Evolutionary conservation across 1,284 basidiomycete genomes (phyloP), one percentile per base, ranked within the genome.

Genomic region (Tetrapyrgos nigripes): DNA sequence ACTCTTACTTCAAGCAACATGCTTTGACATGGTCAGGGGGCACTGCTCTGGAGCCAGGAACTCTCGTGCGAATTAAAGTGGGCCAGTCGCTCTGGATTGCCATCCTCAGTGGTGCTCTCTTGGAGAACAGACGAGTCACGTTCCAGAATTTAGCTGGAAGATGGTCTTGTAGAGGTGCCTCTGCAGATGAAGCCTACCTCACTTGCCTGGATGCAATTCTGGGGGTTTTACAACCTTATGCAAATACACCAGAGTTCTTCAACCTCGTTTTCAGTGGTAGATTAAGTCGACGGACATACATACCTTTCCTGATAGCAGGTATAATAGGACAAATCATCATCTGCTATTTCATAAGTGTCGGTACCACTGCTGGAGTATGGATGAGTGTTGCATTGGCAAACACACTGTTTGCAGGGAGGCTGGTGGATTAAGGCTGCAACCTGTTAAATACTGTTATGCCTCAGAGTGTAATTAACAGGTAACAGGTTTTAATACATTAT

Each of bases 11-110:
- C 40, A 69, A 69, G 43, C 53, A 48, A 10, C 14, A 35, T 19
- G 14, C 53, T 13, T 33, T 50, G n/a, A 27, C 21, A 2, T 27
- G 26, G 2, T 31, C 50, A 21, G 55, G 52, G 10, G 46, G 24
- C 9, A 48, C 35, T 17, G 29, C 49, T n/a, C n/a, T n/a, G n/a
- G n/a, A n/a, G n/a, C n/a, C n/a, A n/a, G 58, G 60, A 23, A 28
- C 29, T 27, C 33, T 63, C 19, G 66, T 65, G 13, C 53, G 53
- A 11, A 60, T 67, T 10, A 54, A 58, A 49, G 66, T 70, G 6
- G 68, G 67, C 11, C 67, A 68, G 53, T 65, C 65, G 11, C 33
- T 70, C 4, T 71, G 69, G 69, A 62, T 69, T n/a, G 63, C 65
- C 9, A 65, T 70, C 49, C 55, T 71, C 4, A 68, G 69, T 29